Percentiles rank a stretch among this genome's conserved stretches.
These are phyloP conservation scores for Austroboletus niveus DNA, from an alignment of 1,284 basidiomycete species.

Conservation along the genomic window DNA sequence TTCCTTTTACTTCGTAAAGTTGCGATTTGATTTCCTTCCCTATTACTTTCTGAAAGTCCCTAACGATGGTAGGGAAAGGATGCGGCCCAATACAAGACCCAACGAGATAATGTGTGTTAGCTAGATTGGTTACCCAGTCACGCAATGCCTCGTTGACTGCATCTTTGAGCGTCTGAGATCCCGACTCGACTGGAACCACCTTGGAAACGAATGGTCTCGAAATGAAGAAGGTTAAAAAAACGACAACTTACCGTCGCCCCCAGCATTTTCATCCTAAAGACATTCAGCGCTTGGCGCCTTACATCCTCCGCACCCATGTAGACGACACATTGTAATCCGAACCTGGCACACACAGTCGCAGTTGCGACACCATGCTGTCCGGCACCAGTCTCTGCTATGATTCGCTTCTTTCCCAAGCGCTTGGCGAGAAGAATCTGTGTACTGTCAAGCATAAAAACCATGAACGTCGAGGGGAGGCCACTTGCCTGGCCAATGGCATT, in stretches of 20 bases:
- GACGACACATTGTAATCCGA: constrained; percentile 92
- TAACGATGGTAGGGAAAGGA: constrained; percentile 98
- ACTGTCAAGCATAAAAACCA: neutral
- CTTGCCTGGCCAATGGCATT: constrained; percentile 87
- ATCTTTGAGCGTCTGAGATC: constrained; percentile 95
- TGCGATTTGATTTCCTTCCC: constrained; percentile 94
- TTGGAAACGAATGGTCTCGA: constrained; percentile 29
- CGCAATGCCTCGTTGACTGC: constrained; percentile 97
- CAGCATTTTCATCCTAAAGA: constrained; percentile 97
- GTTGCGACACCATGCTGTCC: constrained; percentile 99
- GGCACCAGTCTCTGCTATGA: constrained; percentile 98
- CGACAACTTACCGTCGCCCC: constrained; percentile 71
- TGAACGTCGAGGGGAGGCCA: neutral
- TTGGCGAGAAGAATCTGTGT: constrained; percentile 85
- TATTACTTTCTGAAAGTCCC: constrained; percentile 97
- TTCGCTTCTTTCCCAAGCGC: constrained; percentile 91
- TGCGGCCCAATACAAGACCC: constrained; percentile 98
- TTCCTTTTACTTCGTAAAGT: constrained; percentile 70
- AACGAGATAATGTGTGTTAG: constrained; percentile 93
- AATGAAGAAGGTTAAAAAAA: neutral
- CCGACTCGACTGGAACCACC: constrained; percentile 93
- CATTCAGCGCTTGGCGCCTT: constrained; percentile 91
- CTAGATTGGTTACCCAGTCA: constrained; percentile 97
- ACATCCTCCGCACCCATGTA: constrained; percentile 99
- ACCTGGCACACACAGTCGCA: constrained; percentile 96